Evolutionary conservation across 202 grass and related monocot species (phyloP).

Genomic region (Musa balbisiana): DNA sequence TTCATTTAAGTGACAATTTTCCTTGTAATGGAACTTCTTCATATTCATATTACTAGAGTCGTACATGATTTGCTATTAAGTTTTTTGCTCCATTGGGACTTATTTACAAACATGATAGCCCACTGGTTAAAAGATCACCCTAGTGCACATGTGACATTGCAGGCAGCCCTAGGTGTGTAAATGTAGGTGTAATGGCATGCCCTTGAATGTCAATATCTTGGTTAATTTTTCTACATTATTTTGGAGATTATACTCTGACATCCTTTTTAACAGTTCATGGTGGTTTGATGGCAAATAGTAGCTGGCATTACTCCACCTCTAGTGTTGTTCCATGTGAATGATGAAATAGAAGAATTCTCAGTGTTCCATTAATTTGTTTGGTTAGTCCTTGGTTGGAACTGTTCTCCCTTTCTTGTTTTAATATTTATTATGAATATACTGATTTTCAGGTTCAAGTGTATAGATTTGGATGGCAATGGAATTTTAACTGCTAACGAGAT

Average conservation of each 20-base stretch:
- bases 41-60: neutral
- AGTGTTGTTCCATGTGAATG: neutral
- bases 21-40: neutral
- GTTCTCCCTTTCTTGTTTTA: neutral
- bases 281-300: neutral
- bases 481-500: conserved; percentile 86
- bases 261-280: neutral
- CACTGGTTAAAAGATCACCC: no score
- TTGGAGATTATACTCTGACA: no score
- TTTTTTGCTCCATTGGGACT: no score
- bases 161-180: no score
- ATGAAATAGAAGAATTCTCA: neutral
- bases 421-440: conserved; percentile 24
- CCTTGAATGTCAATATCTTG: no score
- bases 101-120: no score
- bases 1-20: neutral
- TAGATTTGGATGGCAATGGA: conserved; percentile 97
- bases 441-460: conserved; percentile 89
- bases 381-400: neutral
- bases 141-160: no score
- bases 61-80: no score
- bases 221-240: no score
- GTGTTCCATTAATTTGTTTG: neutral
- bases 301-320: neutral
- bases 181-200: no score